These are phyloP conservation scores for Neolentinus lepideus DNA, from an alignment of 1,284 basidiomycete species.

Conservation along the genomic window DNA sequence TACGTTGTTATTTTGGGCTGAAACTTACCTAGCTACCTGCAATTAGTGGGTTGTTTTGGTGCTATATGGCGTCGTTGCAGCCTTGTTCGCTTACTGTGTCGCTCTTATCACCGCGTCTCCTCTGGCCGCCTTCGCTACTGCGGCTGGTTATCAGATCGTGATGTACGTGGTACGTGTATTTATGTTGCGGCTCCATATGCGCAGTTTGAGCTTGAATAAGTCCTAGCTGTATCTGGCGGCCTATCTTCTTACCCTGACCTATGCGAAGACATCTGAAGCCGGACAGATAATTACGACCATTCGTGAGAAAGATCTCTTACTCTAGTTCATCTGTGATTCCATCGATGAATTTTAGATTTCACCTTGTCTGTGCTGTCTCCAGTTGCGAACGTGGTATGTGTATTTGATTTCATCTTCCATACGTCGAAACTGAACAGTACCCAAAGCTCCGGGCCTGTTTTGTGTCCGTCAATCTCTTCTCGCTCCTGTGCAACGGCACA, in stretches of 20 bases:
- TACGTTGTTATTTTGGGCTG: not conserved
- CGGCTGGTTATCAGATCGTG: constrained; percentile 71
- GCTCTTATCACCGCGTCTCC: constrained; percentile 60
- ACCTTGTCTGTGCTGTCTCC: constrained; percentile 62
- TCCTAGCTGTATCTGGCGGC: constrained; percentile 54
- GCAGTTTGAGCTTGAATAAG: not conserved
- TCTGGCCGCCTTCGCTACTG: constrained; percentile 66
- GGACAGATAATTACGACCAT: constrained; percentile 49
- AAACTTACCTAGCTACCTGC: not conserved
- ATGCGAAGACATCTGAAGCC: constrained; percentile 54
- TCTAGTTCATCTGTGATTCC: not conserved
- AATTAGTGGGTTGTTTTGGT: constrained; percentile 63
- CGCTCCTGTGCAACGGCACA: constrained; percentile 60
- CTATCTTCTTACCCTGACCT: constrained; percentile 66
- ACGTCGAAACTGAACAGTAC: constrained; percentile 9
- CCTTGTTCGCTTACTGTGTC: constrained; percentile 63
- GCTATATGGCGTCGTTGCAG: constrained; percentile 63
- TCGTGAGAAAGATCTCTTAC: constrained; percentile 26
- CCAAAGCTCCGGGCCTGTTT: constrained; percentile 53
- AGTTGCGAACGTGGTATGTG: constrained; percentile 60
- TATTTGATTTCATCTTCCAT: not conserved
- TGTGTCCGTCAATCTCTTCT: constrained; percentile 73
- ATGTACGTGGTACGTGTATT: constrained; percentile 52
- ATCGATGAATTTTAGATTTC: constrained; percentile 36
- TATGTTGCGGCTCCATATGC: not conserved